Evolutionary conservation across 106 monocot species (phyloP).

Genomic region (Phalaenopsis aphrodite): DNA sequence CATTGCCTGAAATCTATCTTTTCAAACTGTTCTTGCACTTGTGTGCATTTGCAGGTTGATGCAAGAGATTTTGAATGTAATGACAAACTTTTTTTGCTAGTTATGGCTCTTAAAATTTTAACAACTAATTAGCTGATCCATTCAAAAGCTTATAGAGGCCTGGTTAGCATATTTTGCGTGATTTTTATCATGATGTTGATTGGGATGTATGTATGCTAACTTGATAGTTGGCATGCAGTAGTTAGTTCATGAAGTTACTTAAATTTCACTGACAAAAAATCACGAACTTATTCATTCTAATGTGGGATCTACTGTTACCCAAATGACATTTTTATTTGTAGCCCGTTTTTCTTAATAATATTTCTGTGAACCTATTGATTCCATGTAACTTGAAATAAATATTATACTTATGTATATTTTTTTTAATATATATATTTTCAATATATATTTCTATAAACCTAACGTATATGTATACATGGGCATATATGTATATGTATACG

Average conservation of each 20-base stretch:
- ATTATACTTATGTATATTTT: too few relatives aligned
- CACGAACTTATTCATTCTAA: background rate
- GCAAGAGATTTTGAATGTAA: background rate
- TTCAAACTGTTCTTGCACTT: background rate
- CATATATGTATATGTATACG: too few relatives aligned
- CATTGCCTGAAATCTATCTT: background rate
- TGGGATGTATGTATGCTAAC: background rate
- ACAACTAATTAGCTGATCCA: background rate
- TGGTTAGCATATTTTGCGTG: background rate
- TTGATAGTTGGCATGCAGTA: background rate
- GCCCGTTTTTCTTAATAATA: too few relatives aligned
- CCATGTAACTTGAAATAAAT: too few relatives aligned
- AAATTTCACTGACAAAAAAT: background rate
- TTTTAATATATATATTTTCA: too few relatives aligned
- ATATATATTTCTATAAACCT: too few relatives aligned
- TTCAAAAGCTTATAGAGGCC: background rate
- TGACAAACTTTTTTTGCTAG: background rate
- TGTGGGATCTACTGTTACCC: too few relatives aligned
- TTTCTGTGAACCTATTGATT: too few relatives aligned
- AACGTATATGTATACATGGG: too few relatives aligned
- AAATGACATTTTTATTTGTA: too few relatives aligned
- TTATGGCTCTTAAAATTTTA: background rate
- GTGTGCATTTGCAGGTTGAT: background rate
- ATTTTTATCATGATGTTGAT: background rate
- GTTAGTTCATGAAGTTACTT: background rate